Percentiles rank a stretch among this genome's conserved stretches.
Evolutionary conservation across 164 flowering plant species (phyloP).

Genomic region (Vitis labrusca): DNA sequence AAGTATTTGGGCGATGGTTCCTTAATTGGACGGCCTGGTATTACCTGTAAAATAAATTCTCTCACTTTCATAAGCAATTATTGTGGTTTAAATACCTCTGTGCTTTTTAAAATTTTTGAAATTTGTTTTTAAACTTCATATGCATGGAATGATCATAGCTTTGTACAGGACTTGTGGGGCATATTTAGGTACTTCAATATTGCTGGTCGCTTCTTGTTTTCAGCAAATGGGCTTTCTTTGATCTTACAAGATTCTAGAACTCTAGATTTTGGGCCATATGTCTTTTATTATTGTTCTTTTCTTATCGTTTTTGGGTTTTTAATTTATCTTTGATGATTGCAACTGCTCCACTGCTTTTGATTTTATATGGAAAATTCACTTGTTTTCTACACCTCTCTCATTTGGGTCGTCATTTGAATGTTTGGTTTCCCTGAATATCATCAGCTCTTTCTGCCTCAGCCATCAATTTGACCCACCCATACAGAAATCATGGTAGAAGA

Average conservation of each 20-base stretch:
- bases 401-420: constrained; percentile 13
- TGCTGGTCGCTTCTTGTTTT: constrained; percentile 26
- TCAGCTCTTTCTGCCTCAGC: constrained; percentile 9
- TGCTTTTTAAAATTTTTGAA: not conserved
- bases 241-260: constrained; percentile 53
- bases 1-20: constrained; percentile 1
- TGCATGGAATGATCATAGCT: constrained; percentile 22
- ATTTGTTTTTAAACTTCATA: constrained; percentile 3
- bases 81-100: not conserved
- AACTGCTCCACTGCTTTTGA: constrained; percentile 47
- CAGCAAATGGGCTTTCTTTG: constrained; percentile 33
- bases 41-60: constrained; percentile 9
- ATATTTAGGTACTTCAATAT: constrained; percentile 22
- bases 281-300: constrained; percentile 3
- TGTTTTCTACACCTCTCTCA: constrained; percentile 5
- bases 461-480: constrained; percentile 11
- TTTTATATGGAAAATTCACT: constrained; percentile 11
- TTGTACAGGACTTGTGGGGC: constrained; percentile 23
- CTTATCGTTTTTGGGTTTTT: constrained; percentile 6
- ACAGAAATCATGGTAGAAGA: constrained; percentile 59
- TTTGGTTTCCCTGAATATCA: constrained; percentile 13
- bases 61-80: constrained; percentile 10
- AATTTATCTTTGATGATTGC: constrained; percentile 31
- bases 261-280: constrained; percentile 15
- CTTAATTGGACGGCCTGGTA: constrained; percentile 17